phyloP scores from a whole-genome alignment of 106 monocot species.

The Cymbidium sinense region DNA sequence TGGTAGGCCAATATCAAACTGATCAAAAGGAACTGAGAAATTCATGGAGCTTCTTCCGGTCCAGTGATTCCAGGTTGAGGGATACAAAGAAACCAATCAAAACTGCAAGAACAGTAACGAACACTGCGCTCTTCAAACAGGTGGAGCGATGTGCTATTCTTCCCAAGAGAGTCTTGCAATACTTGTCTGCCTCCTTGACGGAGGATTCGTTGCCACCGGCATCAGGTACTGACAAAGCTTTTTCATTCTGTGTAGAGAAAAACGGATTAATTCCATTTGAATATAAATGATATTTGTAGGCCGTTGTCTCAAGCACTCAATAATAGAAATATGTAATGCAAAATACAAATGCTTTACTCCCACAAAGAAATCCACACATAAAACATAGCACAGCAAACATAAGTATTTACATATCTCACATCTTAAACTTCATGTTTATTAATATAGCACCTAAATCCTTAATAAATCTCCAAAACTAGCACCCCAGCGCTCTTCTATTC shows the following conservation, averaged over 20 bases:
- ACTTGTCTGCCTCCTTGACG: slow-evolving; percentile 75
- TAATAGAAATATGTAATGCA: not conserved
- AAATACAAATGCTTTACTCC: too few relatives aligned
- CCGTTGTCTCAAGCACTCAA: not conserved
- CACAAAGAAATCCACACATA: too few relatives aligned
- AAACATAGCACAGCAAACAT: too few relatives aligned
- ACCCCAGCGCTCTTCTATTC: too few relatives aligned
- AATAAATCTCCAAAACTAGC: too few relatives aligned
- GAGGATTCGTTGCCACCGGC: slow-evolving; percentile 27
- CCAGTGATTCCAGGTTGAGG: slow-evolving; percentile 29
- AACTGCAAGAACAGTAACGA: slow-evolving; percentile 23
- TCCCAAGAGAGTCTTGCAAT: slow-evolving; percentile 64
- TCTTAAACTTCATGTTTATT: too few relatives aligned
- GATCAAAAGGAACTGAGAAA: slow-evolving; percentile 26
- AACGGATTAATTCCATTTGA: not conserved
- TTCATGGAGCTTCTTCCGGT: slow-evolving; percentile 38
- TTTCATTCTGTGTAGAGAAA: not conserved
- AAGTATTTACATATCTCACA: too few relatives aligned
- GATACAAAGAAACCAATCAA: slow-evolving; percentile 30
- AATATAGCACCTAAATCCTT: too few relatives aligned
- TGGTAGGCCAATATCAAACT: not conserved
- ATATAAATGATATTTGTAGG: not conserved
- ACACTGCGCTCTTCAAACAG: slow-evolving; percentile 36
- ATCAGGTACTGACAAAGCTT: slow-evolving; percentile 13
- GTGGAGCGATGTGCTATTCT: slow-evolving; percentile 26